phyloP scores from a whole-genome alignment of 768 basidiomycete species.

The Mycena metata region DNA sequence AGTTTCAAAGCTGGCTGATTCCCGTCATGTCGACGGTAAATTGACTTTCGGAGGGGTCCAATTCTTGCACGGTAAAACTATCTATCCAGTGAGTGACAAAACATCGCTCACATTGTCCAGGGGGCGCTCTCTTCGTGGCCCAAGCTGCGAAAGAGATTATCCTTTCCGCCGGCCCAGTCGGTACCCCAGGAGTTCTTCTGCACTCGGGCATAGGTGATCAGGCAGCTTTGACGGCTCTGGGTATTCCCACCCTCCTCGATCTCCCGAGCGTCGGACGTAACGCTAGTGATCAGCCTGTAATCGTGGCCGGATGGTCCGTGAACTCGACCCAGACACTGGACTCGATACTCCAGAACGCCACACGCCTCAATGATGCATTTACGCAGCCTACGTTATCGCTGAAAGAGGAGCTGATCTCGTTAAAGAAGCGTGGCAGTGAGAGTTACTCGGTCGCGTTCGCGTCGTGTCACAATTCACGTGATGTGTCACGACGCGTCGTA shows the following conservation, averaged over 20 bases:
- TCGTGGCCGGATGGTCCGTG: conserved; percentile 12
- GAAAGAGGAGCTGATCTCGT: too few relatives aligned
- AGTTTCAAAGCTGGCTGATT: conserved; percentile 26
- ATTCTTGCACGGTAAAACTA: not conserved
- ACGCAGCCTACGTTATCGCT: too few relatives aligned
- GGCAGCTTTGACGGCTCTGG: conserved; percentile 13
- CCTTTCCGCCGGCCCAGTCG: conserved; percentile 44
- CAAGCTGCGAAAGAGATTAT: conserved; percentile 43
- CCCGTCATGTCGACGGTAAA: not conserved
- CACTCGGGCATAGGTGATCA: conserved; percentile 41
- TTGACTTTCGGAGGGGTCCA: not conserved
- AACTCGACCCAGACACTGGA: conserved; percentile 26
- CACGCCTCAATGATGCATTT: too few relatives aligned
- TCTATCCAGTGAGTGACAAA: not conserved
- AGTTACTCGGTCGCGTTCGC: too few relatives aligned
- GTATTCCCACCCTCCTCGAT: conserved; percentile 36
- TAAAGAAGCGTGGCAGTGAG: too few relatives aligned
- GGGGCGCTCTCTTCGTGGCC: not conserved
- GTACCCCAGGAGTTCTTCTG: conserved; percentile 42
- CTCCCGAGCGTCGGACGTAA: conserved; percentile 40
- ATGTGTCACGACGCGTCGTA: too few relatives aligned
- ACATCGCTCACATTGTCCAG: not conserved
- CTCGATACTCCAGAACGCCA: conserved; percentile 29
- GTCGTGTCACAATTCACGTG: too few relatives aligned
- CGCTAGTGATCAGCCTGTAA: conserved; percentile 14